A percentile compares a stretch with the other conserved stretches of the same genome.
Conservation (phyloP, 2,329 filamentous ascomycete genomes). For the Emmonsia crescens region DNA sequence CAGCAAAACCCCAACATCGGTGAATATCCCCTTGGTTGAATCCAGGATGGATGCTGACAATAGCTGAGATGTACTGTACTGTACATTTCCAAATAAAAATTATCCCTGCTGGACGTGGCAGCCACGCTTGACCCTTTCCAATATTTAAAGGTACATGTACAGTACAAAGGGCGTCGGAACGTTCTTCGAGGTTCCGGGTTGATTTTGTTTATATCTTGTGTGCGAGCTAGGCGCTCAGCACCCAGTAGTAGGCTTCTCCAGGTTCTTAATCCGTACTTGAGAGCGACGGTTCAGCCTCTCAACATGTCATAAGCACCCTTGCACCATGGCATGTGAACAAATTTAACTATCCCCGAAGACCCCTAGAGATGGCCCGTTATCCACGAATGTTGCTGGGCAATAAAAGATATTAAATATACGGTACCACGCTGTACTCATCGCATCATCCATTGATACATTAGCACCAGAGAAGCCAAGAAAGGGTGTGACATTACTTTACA, state of each 20-base stretch:
- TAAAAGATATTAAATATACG: neutral
- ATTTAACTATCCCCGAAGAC: neutral
- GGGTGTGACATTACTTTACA: slow-evolving; percentile 1
- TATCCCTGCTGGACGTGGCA: neutral
- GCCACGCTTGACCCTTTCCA: neutral
- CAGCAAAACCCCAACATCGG: neutral
- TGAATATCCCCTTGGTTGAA: neutral
- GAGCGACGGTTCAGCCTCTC: neutral
- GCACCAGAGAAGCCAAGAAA: neutral
- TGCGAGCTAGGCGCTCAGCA: neutral
- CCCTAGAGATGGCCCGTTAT: neutral
- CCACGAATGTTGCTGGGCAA: neutral
- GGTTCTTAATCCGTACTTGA: neutral
- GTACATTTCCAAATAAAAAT: neutral
- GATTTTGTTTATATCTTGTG: neutral
- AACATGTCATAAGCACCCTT: neutral
- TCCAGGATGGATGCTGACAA: neutral
- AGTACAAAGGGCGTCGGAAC: neutral
- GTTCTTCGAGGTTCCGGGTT: neutral
- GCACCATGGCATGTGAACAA: neutral
- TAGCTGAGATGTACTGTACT: neutral
- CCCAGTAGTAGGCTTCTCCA: neutral
- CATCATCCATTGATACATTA: neutral
- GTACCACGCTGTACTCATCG: neutral
- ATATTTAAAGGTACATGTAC: neutral